Conservation (phyloP, 2,329 filamentous ascomycete genomes). For the Sarocladium oryzae region DNA sequence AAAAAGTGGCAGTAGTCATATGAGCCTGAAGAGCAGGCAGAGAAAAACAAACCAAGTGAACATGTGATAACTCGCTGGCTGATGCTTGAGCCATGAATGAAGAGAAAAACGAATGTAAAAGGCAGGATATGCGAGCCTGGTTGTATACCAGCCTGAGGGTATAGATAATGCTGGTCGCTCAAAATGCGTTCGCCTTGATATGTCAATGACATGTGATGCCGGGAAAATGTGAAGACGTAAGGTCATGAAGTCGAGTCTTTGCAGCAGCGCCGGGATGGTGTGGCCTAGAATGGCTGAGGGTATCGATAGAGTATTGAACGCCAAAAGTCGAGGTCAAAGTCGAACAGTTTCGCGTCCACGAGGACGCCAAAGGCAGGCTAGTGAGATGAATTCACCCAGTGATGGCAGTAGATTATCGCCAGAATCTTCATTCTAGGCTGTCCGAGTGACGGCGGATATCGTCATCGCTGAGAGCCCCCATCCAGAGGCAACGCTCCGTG, state of each 20-base stretch:
- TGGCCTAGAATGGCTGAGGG: background rate
- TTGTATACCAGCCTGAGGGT: background rate
- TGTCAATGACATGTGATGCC: background rate
- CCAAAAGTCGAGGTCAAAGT: background rate
- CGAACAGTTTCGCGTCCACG: background rate
- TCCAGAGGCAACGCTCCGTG: constrained; percentile 78
- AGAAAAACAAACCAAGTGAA: constrained; percentile 1
- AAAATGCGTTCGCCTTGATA: background rate
- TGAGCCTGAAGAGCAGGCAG: background rate
- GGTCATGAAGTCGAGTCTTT: background rate
- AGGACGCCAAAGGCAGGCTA: background rate
- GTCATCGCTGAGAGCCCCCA: constrained; percentile 68
- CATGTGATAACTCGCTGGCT: background rate
- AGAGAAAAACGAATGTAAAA: constrained; percentile 6
- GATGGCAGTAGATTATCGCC: background rate
- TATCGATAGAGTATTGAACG: background rate
- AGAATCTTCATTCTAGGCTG: constrained; percentile 33
- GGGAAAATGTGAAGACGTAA: background rate
- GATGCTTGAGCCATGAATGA: constrained; percentile 1
- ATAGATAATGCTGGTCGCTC: background rate
- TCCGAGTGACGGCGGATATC: constrained; percentile 58
- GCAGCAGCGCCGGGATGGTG: background rate
- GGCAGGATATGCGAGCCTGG: background rate
- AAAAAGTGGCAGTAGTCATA: background rate
- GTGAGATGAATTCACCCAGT: background rate